Evolutionary conservation across 179 eudicot genomes (phyloP), one percentile per base, ranked within the genome.

Genomic region (Corrigiola litoralis): DNA sequence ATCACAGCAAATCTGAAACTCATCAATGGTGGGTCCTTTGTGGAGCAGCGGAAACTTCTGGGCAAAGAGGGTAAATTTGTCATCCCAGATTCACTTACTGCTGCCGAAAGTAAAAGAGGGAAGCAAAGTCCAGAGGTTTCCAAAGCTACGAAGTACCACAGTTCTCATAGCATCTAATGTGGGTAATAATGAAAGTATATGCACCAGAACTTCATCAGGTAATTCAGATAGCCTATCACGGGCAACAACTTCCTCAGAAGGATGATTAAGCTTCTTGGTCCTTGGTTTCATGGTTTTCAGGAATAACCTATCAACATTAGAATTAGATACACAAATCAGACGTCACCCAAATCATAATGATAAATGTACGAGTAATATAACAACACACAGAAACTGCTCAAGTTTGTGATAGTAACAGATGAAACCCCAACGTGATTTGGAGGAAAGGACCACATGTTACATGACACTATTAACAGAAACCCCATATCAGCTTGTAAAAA

Each of bases 111-210:
- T 2, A n/a, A 67, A 57, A 7, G 57, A 14, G 16, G 33, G 57
- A 5, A 67, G 24, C 38, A 46, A n/a, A 58, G 58, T 58, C 58
- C 49, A 47, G 0, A 67, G 57, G 23, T 67, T 48, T 0, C 72
- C 72, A 8, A 67, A 67, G 2, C 58, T 20, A 7, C 65, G 72
- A 27, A 47, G 29, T 13, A 50, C 24, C 3, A 64, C 48, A 50
- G 58, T 50, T 64, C 47, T 14, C 4, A 49, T 36, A 64, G 57
- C 58, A 50, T 64, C 48, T 10, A 62, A 20, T 12, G 17, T 20
- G 42, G 66, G 66, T 31, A 62, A 3, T 31, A 31, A 62, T 31
- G 66, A 62, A 5, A 62, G 49, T 40, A 58, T 24, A 1, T 58
- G 32, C 21, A 58, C 14, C 3, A 58, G 2, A 13, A 58, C 48